Conservation (phyloP, 2,329 filamentous ascomycete species). For the Penicillium thymicola region DNA sequence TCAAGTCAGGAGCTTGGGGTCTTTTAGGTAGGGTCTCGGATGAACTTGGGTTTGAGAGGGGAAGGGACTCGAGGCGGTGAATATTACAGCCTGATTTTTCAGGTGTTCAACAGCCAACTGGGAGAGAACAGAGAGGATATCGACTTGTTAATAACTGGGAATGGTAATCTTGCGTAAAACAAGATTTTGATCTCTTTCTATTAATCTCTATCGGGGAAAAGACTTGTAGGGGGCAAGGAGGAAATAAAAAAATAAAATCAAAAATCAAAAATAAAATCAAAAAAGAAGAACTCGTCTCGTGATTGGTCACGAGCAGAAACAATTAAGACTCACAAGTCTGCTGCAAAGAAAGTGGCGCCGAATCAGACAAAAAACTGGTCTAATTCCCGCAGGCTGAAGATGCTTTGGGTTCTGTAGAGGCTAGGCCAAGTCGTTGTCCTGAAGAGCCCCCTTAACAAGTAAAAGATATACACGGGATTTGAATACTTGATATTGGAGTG, state of each 20-base stretch:
- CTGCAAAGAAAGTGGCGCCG: slow-evolving; percentile 7
- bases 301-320: slow-evolving; percentile 21
- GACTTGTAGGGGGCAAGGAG: not conserved
- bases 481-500: not conserved
- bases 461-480: not conserved
- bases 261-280: not conserved
- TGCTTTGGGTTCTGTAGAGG: slow-evolving; percentile 1
- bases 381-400: slow-evolving; percentile 5
- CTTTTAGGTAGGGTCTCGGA: slow-evolving; percentile 18
- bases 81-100: slow-evolving; percentile 1
- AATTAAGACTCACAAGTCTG: slow-evolving; percentile 7
- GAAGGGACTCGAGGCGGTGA: slow-evolving; percentile 26
- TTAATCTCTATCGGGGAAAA: not conserved
- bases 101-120: not conserved
- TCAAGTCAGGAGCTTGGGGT: slow-evolving; percentile 13
- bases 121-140: not conserved
- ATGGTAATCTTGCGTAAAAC: not conserved
- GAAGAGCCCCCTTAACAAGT: not conserved
- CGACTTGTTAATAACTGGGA: not conserved
- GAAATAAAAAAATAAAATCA: not conserved
- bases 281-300: slow-evolving; percentile 9
- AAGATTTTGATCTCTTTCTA: not conserved
- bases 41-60: slow-evolving; percentile 26
- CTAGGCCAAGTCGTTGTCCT: slow-evolving; percentile 1
- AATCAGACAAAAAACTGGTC: slow-evolving; percentile 8